Evolutionary conservation across 2,329 filamentous ascomycete species (phyloP), one percentile per base, ranked within the genome.

Genomic region (Westerdykella aurantiaca): DNA sequence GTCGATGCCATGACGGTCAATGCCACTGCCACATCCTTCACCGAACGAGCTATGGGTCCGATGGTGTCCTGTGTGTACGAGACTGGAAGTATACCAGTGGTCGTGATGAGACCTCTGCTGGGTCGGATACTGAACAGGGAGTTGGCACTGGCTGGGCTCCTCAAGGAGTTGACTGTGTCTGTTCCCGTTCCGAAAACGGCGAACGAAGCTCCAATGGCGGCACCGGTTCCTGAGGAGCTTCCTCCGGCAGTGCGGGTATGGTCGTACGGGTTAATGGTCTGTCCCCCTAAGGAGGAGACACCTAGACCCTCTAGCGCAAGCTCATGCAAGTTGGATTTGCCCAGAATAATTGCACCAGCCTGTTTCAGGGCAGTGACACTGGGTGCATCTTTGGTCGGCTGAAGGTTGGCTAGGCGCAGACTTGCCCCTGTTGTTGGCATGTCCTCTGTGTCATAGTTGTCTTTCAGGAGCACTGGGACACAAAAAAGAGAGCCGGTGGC

Each of bases 231-330:
- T 10, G 81, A 81, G 23, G 78, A 82, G 37, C 76, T 81, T 1
- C 81, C 82, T 3, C 81, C 82, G 0, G 81, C 81, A 0, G 81
- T 85, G n/a, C 84, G 75, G 0, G 72, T 73, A 1, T 69, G 60
- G 58, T 86, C 81, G 51, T 88, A 86, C 0, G 82, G 80, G 57
- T 85, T 85, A 47, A 78, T 58, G 0, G 81, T 83, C 61, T 85
- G 82, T 0, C 82, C 81, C 11, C 79, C 80, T 0, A 82, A 58
- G 0, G 78, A 82, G 0, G 80, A 83, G 1, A 82, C 79, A 1
- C 74, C 76, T 33, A 83, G 68, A 0, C 81, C 82, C 54, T 85
- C 80, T 0, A 84, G 66, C 0, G 81, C 81, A 40, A 85, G 68
- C 58, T 83, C 80, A 51, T 84, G 80, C 18, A 83, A 61, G 48